These are phyloP conservation scores for Gnaphalium uliginosum DNA, from an alignment of 129 eudicot genomes.

Conservation along the genomic window DNA sequence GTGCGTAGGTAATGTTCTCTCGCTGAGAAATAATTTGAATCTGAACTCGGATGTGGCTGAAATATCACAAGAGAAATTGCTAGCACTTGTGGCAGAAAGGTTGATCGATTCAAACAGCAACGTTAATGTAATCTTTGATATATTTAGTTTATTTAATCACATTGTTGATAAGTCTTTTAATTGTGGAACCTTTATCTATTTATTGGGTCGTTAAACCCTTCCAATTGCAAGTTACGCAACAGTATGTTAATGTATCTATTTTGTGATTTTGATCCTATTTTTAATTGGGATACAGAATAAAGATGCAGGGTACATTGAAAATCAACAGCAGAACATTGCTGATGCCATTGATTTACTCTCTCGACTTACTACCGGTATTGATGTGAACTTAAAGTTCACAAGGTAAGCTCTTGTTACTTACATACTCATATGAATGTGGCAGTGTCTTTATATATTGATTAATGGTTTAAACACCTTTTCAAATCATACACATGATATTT, in stretches of 20 bases:
- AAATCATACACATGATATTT: neutral
- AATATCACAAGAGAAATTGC: constrained; percentile 88
- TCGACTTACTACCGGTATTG: constrained; percentile 86
- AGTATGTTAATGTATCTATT: constrained; percentile 7
- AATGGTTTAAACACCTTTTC: neutral
- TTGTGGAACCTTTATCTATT: neutral
- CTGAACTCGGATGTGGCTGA: constrained; percentile 66
- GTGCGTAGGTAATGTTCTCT: constrained; percentile 78
- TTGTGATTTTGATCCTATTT: constrained; percentile 22
- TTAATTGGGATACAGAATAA: constrained; percentile 58
- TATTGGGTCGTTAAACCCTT: neutral
- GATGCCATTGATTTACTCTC: constrained; percentile 96
- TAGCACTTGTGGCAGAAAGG: constrained; percentile 80
- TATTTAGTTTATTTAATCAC: constrained; percentile 14
- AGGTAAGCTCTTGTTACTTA: constrained; percentile 42
- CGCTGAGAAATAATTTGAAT: constrained; percentile 71
- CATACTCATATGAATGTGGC: constrained; percentile 6
- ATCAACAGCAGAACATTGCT: constrained; percentile 78
- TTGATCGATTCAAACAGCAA: constrained; percentile 82
- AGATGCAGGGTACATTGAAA: constrained; percentile 81
- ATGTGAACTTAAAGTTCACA: constrained; percentile 81
- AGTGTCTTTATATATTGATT: neutral
- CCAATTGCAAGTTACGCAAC: neutral
- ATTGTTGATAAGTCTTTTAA: constrained; percentile 11
- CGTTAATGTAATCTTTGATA: constrained; percentile 45